Evolutionary conservation across 208 protist species (phyloP), one percentile per base, ranked within the genome.

Genomic region (Tritrichomonas foetus): DNA sequence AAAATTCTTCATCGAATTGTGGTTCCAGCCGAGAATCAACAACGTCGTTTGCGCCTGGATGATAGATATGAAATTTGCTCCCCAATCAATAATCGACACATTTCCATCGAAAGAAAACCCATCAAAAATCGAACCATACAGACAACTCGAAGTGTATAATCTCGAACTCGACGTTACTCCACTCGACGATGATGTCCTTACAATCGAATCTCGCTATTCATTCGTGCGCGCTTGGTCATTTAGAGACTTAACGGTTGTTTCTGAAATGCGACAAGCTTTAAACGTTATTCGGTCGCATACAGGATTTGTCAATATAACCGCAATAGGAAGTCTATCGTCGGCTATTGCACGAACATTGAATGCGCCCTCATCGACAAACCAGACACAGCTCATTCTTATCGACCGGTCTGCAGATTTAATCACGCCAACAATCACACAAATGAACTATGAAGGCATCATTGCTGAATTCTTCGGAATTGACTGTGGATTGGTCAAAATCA

Each of bases 391-490:
- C 3, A 89, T 89, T n/a, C 25, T 89, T 53, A 89, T 89, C 20
- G 78, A 89, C 27, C 33, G 78, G 25, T 53, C 44, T 22, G 41
- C 47, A 39, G 78, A 89, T 50, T 39, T 89, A 33, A 89, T 89
- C 27, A 89, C 78, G 8, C 78, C 78, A 36, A 47, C 16, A 44
- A 89, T 89, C 27, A 89, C 78, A 55, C 78, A 89, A 89, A 89
- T 89, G 78, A 89, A 89, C 47, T 89, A 89, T 49, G 78, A 89
- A 57, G 78, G 78, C 11, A 16, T 89, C 1, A 89, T 89, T 57
- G 78, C 78, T 20, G 78, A 89, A 89, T 89, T 53, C 39, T 57
- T 89, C 47, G 78, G 78, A 55, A 89, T 89, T 20, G 47, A 89
- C 47, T 89, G 78, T 49, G 78, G 78, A 20, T 0, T 89, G 2